phyloP scores from a whole-genome alignment of 2,329 filamentous ascomycete genomes.

The Hymenoscyphus albidus region DNA sequence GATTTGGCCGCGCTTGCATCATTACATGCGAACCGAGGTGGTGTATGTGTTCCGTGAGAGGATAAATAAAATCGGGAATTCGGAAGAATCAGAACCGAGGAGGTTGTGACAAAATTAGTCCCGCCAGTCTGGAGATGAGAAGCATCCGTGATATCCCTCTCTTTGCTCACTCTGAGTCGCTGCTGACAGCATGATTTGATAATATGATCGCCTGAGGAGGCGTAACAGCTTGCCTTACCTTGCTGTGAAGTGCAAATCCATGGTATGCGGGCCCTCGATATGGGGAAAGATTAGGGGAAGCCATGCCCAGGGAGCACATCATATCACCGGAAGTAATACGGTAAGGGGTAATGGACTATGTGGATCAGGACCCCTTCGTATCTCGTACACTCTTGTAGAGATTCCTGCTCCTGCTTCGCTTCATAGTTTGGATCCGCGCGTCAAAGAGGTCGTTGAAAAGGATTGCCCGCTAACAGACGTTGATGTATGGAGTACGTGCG shows the following conservation, averaged over 20 bases:
- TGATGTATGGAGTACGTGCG: background rate
- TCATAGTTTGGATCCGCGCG: conserved; percentile 2
- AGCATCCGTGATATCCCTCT: background rate
- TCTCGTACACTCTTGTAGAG: background rate
- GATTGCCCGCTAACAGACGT: conserved; percentile 4
- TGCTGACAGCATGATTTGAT: conserved; percentile 3
- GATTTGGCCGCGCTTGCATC: conserved; percentile 1
- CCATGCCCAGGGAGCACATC: background rate
- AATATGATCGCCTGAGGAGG: background rate
- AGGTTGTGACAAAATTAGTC: background rate
- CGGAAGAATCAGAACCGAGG: background rate
- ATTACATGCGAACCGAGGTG: background rate
- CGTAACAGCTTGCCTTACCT: background rate
- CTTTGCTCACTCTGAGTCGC: background rate
- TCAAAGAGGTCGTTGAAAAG: conserved; percentile 4
- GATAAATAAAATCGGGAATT: background rate
- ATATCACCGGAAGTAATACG: background rate
- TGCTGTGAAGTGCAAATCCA: background rate
- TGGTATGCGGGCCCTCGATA: background rate
- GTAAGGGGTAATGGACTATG: background rate
- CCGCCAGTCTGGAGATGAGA: background rate
- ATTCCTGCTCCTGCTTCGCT: background rate
- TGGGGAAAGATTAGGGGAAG: background rate
- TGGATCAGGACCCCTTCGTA: background rate
- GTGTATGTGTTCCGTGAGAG: background rate